Evolutionary conservation across 208 protist genomes (phyloP).

Genomic region (Spironucleus salmonicida): DNA sequence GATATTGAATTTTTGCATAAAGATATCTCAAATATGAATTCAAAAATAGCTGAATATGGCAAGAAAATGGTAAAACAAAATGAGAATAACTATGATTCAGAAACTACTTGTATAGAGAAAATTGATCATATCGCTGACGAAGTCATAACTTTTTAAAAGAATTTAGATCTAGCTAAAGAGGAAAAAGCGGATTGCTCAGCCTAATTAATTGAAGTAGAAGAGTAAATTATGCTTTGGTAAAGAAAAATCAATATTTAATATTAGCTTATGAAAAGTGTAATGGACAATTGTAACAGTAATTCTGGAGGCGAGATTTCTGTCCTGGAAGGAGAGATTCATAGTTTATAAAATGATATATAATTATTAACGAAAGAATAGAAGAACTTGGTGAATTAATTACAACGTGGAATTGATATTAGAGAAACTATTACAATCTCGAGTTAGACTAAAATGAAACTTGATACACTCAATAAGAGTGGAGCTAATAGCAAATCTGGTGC

Average conservation of each 20-base stretch:
- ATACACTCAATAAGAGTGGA: too few species aligned
- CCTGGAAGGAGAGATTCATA: conserved; percentile 15
- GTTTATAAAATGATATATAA: neutral
- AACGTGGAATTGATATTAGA: neutral
- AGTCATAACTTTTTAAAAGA: neutral
- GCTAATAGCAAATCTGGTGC: too few species aligned
- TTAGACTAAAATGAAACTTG: too few species aligned
- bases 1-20: conserved; percentile 17
- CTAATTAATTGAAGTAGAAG: conserved; percentile 21
- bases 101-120: neutral
- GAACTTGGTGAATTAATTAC: neutral
- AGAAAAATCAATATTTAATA: conserved; percentile 1
- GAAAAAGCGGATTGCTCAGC: neutral
- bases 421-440: too few species aligned
- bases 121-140: neutral
- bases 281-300: neutral
- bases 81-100: neutral
- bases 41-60: neutral
- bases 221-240: conserved; percentile 26
- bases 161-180: neutral
- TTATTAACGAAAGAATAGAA: neutral
- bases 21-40: neutral
- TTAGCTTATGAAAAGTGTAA: conserved; percentile 1
- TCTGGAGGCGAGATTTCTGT: neutral
- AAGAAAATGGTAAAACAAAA: neutral